Percentiles rank a stretch among this genome's conserved stretches.
phyloP scores from a whole-genome alignment of 176 grass and related monocot genomes.

The Otatea glauca region DNA sequence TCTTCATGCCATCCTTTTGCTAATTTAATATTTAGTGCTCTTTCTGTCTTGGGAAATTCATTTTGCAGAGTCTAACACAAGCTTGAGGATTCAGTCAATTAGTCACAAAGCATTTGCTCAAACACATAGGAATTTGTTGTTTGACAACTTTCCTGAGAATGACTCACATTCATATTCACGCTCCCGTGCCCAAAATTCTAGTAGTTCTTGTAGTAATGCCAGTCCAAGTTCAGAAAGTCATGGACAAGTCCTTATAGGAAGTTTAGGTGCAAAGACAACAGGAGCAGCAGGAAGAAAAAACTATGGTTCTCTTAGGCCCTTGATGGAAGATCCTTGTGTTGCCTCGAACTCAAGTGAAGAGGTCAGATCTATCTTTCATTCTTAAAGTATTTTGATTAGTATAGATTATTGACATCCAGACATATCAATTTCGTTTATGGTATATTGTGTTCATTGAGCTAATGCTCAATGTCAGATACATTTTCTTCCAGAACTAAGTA shows the following conservation, averaged over 20 bases:
- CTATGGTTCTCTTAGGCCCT: slow-evolving; percentile 25
- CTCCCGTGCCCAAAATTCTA: slow-evolving; percentile 21
- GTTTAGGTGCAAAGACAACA: slow-evolving; percentile 22
- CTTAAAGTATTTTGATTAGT: background rate
- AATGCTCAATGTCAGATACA: background rate
- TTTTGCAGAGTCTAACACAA: slow-evolving; percentile 51
- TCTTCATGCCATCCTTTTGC: background rate
- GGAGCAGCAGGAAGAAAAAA: slow-evolving; percentile 44
- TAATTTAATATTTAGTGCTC: slow-evolving; percentile 12
- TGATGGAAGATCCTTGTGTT: slow-evolving; percentile 42
- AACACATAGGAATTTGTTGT: slow-evolving; percentile 51
- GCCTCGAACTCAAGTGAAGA: slow-evolving; percentile 44
- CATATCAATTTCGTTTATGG: background rate
- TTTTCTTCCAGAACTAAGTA: slow-evolving; percentile 14
- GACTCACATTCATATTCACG: slow-evolving; percentile 32
- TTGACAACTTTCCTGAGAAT: slow-evolving; percentile 41
- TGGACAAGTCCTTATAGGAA: slow-evolving; percentile 17
- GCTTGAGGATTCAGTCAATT: slow-evolving; percentile 50
- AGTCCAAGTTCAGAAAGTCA: slow-evolving; percentile 50
- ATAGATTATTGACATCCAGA: slow-evolving; percentile 1
- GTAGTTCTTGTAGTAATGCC: slow-evolving; percentile 40
- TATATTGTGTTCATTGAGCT: background rate
- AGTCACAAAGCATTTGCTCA: slow-evolving; percentile 57
- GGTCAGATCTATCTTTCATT: slow-evolving; percentile 26
- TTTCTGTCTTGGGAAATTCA: background rate